These are phyloP conservation scores for Ophiocordyceps camponoti-rufipedis DNA, from an alignment of 2,329 filamentous ascomycete genomes.

Conservation along the genomic window DNA sequence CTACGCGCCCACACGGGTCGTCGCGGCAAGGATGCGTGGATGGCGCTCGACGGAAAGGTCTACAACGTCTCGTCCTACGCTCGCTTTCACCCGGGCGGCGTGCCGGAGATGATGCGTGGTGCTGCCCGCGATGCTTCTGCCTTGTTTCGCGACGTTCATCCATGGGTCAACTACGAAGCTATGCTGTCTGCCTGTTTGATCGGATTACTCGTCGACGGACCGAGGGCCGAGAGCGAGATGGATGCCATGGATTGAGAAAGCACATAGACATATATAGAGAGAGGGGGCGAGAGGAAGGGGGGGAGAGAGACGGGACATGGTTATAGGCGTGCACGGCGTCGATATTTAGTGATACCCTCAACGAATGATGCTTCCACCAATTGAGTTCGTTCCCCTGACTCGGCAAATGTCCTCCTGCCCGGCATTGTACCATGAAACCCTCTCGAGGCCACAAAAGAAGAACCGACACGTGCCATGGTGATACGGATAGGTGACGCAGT, in stretches of 20 bases:
- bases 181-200: slow-evolving; percentile 48
- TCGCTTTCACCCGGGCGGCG: slow-evolving; percentile 78
- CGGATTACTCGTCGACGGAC: slow-evolving; percentile 43
- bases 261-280: neutral
- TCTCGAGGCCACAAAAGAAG: neutral
- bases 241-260: slow-evolving; percentile 39
- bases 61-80: slow-evolving; percentile 89
- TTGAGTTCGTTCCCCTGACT: too few species aligned
- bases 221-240: slow-evolving; percentile 23
- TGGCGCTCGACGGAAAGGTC: slow-evolving; percentile 70
- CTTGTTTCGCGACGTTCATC: slow-evolving; percentile 48
- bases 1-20: slow-evolving; percentile 65
- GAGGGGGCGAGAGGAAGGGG: too few species aligned
- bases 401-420: neutral
- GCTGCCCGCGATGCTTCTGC: slow-evolving; percentile 44
- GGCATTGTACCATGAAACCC: neutral
- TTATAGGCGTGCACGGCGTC: neutral
- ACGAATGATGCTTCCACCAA: neutral
- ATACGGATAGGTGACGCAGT: neutral
- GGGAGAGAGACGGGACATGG: neutral
- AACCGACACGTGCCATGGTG: neutral
- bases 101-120: slow-evolving; percentile 48
- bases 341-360: neutral
- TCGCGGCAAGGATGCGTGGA: slow-evolving; percentile 79
- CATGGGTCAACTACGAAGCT: slow-evolving; percentile 56